Base-by-base conservation (phyloP, 1,284 basidiomycete species). In the Pyrrhoderma noxium region DNA sequence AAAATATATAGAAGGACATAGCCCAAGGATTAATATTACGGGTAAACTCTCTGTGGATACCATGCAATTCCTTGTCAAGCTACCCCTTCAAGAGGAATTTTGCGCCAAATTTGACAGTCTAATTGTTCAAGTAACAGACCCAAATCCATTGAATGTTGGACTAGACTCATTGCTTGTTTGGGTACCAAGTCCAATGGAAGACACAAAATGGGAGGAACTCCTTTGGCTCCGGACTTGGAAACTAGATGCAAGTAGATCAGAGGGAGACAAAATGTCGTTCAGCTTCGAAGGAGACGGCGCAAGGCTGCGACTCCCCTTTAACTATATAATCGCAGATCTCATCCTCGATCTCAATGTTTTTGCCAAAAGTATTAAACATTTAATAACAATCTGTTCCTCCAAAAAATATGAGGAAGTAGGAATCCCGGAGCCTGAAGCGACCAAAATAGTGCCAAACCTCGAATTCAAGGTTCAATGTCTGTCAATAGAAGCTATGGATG, bases 401-500 rank as follows among this genome's bases (percentile, higher is more conserved):
- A 78, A 75, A 1, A 64, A 65, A 49, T 82, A 77, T 59, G 65
- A 63, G 14, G 67, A 72, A 35, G 72, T 78, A 45, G 71, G 75
- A 9, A 63, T 64, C 3, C 91, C 92, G 0, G 70, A 70, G 35
- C 70, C 80, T 0, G 90, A 93, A 64, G 72, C 68, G 1, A 79
- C 90, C 0, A 94, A 92, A 65, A 58, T 63, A 0, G 66, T 92
- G 2, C 93, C 93, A 0, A 71, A 73, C 42, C 61, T 96, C 39
- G 69, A 69, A 2, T 64, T 97, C 48, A 73, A 68, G 31, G 68
- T 94, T 38, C 72, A 78, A 21, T 72, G 71, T 44, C 57, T 91
- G 40, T 78, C 77, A 60, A 64, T 93, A 3, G 93, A 98, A 65
- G 85, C 84, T n/a, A 79, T 83, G 21, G 95, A 99, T 64, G 89